Base-by-base conservation (phyloP, 306 rosid genomes). In the Geum urbanum region DNA sequence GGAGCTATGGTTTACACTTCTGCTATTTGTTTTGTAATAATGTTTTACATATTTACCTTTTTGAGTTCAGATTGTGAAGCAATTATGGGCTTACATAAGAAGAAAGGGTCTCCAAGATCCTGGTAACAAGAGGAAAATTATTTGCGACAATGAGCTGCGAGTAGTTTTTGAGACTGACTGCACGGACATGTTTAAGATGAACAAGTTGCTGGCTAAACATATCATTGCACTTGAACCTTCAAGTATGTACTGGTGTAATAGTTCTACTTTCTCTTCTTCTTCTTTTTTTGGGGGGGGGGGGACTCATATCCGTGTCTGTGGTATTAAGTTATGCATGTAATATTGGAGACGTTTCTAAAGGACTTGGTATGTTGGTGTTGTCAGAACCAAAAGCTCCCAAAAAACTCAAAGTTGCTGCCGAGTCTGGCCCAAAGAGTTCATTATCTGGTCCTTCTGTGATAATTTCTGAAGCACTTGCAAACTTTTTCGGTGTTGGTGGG, bases 391-490 rank as follows among this genome's bases (percentile, higher is more conserved):
- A 89, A 59, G 84, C 58, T 74, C 73, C 92, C 53, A 91, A 86
- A 81, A 91, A 82, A 77, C 78, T 80, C 67, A 89, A 85, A 76
- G 83, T 77, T 55, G 90, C 86, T 1, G 64, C 72, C 46, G 86
- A 82, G 62, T 72, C 80, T 47, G 90, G 73, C 70, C 72, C 78
- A 4, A 84, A 69, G 78, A 81, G 75, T 70, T 66, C 85, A 11
- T 84, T 80, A 45, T 73, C 88, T 5, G 22, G 83, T 66, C 87
- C 89, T 69, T 83, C 86, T 67, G 83, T 88, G 65, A 71, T 84
- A 60, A 78, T 90, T 78, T 91, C 97, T 52, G 97, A 91, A 65
- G 78, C 90, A 72, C 95, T 88, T 73, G 95, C 92, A 67, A 91
- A 80, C 64, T 91, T 91, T 77, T 86, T 91, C 27, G 92, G 87